A percentile compares a stretch with the other conserved stretches of the same genome.
These are phyloP conservation scores for Rhazya stricta DNA, from an alignment of 257 asterid genomes.

Conservation along the genomic window DNA sequence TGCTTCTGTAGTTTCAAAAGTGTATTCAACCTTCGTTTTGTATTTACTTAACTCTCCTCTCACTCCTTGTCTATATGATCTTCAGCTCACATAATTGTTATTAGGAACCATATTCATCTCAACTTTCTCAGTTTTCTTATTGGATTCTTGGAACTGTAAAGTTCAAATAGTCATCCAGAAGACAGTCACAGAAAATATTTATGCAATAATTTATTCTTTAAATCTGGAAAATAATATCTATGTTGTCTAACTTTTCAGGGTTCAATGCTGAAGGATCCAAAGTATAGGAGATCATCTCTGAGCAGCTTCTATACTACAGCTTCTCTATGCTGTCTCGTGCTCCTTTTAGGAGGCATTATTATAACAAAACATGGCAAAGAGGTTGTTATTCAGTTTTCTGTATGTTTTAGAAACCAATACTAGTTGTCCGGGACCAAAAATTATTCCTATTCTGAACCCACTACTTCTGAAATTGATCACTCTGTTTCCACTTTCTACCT, in stretches of 20 bases:
- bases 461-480: not conserved
- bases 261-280: slow-evolving; percentile 34
- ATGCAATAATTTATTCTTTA: not conserved
- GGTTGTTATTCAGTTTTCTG: slow-evolving; percentile 25
- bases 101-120: not conserved
- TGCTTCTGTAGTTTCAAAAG: not conserved
- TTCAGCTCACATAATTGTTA: not conserved
- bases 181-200: not conserved
- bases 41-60: not conserved
- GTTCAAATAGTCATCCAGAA: not conserved
- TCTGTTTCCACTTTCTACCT: not conserved
- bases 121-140: not conserved
- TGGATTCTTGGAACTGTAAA: not conserved
- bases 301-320: slow-evolving; percentile 37
- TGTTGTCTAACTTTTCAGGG: slow-evolving; percentile 24
- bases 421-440: not conserved
- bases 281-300: slow-evolving; percentile 30
- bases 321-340: slow-evolving; percentile 30
- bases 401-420: not conserved
- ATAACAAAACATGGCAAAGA: slow-evolving; percentile 31
- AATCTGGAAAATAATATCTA: not conserved
- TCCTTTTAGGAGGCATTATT: slow-evolving; percentile 31
- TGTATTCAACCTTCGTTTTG: not conserved
- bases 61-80: not conserved
- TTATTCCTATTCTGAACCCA: not conserved